Evolutionary conservation across 257 asterid genomes (phyloP), one percentile per base, ranked within the genome.

Genomic region (Solanum bulbocastanum): DNA sequence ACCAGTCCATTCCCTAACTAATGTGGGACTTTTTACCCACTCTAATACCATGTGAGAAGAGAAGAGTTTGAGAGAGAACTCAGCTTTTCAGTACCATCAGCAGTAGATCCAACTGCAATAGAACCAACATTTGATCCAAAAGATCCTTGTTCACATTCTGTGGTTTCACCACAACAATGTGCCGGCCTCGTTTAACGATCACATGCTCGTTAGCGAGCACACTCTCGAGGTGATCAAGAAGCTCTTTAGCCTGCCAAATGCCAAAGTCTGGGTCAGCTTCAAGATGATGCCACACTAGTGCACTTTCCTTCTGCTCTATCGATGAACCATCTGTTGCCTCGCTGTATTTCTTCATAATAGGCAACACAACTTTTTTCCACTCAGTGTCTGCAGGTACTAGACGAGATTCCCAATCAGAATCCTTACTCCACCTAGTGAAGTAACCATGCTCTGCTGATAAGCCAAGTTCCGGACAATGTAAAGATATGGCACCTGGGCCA

Each of bases 221-320:
- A 15, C 96, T 94, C 72, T 96, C 98, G 73, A 96, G 89, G 92
- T 96, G 98, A 92, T 96, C 98, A 8, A 96, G 98, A 82, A 96
- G 95, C 91, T 95, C 98, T 86, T 96, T 94, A 4, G 96, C 98
- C 83, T 96, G 99, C 95, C 98, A 95, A 9, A 94, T 83, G 20
- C 98, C 98, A 27, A 96, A 96, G 87, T 94, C 95, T 2, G 98
- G 98, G 89, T 95, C 99, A 1, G 98, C 96, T 86, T 95, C 98
- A 56, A 94, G 98, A 91, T 95, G 95, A 90, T 95, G 98, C 99
- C 99, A 95, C 36, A 95, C 98, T 12, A 96, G 12, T 56, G 99
- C 99, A 87, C 96, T 95, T 90, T 96, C 99, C 92, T 96, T 96
- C 62, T 91, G 93, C 88, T 96, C 98, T 66, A 96, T 95, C 6